A percentile compares a stretch with the other conserved stretches of the same genome.
These are phyloP conservation scores for Trichoderma lentiforme DNA, from an alignment of 2,329 filamentous ascomycete species.

Conservation along the genomic window DNA sequence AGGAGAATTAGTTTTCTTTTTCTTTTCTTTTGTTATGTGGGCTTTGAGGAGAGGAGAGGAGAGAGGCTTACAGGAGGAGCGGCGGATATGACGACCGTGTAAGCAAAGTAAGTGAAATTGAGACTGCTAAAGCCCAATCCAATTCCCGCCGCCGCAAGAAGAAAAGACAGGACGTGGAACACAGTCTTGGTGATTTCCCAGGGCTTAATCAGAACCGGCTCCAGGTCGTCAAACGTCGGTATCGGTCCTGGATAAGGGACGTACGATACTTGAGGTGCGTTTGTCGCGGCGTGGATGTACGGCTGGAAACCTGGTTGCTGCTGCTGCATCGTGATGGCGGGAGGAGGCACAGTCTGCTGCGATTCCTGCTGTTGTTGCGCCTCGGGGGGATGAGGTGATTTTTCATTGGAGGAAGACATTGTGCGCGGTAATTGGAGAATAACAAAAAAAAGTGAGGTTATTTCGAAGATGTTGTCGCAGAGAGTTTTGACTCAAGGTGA, in stretches of 20 bases:
- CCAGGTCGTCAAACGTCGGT: neutral
- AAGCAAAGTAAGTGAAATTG: neutral
- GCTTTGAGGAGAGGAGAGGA: neutral
- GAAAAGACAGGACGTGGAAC: neutral
- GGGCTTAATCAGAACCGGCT: neutral
- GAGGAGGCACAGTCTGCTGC: neutral
- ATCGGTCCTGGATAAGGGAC: neutral
- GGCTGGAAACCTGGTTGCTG: neutral
- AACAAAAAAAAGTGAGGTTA: neutral
- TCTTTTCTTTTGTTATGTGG: neutral
- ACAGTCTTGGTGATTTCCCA: slow-evolving; percentile 2
- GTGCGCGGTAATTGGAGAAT: neutral
- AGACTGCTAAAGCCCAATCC: neutral
- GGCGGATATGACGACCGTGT: neutral
- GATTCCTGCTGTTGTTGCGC: neutral
- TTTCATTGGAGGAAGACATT: neutral
- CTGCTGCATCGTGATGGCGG: neutral
- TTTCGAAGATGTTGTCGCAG: neutral
- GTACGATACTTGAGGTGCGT: neutral
- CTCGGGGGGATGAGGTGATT: neutral
- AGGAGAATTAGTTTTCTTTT: neutral
- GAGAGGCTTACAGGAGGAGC: neutral
- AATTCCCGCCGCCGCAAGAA: neutral
- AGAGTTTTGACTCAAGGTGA: neutral
- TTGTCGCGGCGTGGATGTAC: neutral